A percentile compares a stretch with the other conserved stretches of the same genome.
Conservation (phyloP, 1,284 basidiomycete genomes). For the Moesziomyces sp. region DNA sequence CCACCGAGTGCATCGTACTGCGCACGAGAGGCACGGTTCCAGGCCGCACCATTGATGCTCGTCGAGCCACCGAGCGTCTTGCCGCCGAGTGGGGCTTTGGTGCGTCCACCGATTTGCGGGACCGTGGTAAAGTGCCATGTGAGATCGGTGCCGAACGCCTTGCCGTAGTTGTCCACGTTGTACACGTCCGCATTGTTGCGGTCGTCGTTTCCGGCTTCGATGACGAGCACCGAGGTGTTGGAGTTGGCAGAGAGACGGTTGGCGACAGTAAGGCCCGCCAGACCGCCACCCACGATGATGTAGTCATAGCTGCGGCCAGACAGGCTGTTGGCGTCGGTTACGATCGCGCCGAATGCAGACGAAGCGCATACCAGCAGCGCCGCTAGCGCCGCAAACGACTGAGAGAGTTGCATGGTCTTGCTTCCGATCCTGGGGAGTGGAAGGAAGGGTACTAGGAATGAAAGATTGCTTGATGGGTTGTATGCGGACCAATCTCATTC, state of each 20-base stretch:
- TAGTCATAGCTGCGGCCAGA: conserved; percentile 59
- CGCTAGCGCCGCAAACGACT: conserved; percentile 19
- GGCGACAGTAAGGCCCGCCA: conserved; percentile 63
- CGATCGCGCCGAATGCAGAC: conserved; percentile 15
- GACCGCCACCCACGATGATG: conserved; percentile 58
- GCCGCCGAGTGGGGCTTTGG: conserved; percentile 71
- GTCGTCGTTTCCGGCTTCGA: conserved; percentile 64
- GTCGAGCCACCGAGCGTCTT: conserved; percentile 75
- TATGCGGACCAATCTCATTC: too few relatives aligned
- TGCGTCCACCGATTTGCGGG: conserved; percentile 59
- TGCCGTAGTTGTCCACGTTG: conserved; percentile 69
- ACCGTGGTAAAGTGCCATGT: conserved; percentile 73
- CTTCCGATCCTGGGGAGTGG: too few relatives aligned
- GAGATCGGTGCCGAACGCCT: conserved; percentile 71
- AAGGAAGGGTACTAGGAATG: not conserved
- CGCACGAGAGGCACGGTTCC: conserved; percentile 73
- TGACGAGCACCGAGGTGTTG: conserved; percentile 56
- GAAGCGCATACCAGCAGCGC: conserved; percentile 11
- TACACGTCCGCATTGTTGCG: conserved; percentile 35
- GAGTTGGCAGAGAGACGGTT: conserved; percentile 60
- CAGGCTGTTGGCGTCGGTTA: conserved; percentile 18
- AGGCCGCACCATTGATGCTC: conserved; percentile 75
- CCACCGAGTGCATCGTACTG: conserved; percentile 74
- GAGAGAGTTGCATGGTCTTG: conserved; percentile 18
- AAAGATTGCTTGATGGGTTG: not conserved